Conservation (phyloP, 805 yeast genomes). For the Kuraishia piskuri region DNA sequence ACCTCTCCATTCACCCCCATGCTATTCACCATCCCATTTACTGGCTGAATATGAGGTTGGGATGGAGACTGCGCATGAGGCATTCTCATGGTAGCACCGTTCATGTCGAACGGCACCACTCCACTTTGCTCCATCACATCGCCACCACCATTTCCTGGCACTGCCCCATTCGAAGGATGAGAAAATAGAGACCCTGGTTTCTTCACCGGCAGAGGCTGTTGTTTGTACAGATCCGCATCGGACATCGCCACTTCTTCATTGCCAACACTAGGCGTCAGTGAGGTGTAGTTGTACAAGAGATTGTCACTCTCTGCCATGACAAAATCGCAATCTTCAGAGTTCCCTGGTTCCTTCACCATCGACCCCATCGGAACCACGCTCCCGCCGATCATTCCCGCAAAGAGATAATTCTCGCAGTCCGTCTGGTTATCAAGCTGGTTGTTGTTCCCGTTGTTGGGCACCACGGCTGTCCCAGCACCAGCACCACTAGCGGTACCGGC, state of each 20-base stretch:
- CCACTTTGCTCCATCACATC: no score
- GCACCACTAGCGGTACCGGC: no score
- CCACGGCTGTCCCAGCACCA: background rate
- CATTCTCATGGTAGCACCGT: no score
- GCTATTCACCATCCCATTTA: background rate
- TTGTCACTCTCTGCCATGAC: background rate
- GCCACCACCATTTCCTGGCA: background rate
- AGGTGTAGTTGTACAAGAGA: background rate
- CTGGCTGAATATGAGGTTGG: slow-evolving; percentile 2
- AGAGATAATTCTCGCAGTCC: background rate
- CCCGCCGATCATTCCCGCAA: background rate
- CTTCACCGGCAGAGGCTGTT: background rate
- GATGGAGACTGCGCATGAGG: slow-evolving; percentile 4
- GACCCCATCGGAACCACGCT: background rate
- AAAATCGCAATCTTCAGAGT: background rate
- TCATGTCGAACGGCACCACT: no score
- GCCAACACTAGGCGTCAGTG: background rate
- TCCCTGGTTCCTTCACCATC: background rate
- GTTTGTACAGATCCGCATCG: background rate
- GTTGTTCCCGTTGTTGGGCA: background rate
- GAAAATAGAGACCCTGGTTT: background rate
- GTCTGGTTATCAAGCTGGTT: background rate
- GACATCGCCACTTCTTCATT: background rate
- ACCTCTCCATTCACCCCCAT: background rate
- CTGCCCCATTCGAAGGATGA: no score